Base-by-base conservation (phyloP, 129 eudicot species). In the Dittrichia graveolens region DNA sequence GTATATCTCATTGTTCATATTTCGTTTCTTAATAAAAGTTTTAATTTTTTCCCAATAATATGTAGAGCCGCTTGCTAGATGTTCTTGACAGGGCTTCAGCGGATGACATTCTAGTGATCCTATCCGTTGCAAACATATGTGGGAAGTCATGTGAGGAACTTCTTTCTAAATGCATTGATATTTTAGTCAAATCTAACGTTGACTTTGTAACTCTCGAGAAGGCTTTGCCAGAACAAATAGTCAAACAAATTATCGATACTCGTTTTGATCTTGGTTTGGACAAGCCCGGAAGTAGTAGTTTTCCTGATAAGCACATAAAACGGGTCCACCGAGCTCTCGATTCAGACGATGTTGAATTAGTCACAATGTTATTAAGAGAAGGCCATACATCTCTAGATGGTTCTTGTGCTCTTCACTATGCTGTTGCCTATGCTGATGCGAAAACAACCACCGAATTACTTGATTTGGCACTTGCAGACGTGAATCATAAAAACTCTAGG, bases 311-410 rank as follows among this genome's bases (percentile, higher is more conserved):
- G 75, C 99, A 95, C 72, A 91, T 95, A 63, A 95, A 86, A 79
- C 86, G 99, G 43, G 88, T 95, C 63, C 99, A 90, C 84, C 70
- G 99, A 61, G 96, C 99, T 54, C 83, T 95, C 10, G 99, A 95
- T 65, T 95, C 97, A 6, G 97, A 95, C 52, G 99, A 95, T 66
- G 99, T 90, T 52, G 99, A 95, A 61, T 81, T 90, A 71, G 91
- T 95, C 19, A 84, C 91, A 38, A 90, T 90, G 99, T 73, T 95
- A 13, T 73, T 95, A 8, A 86, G 85, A 80, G 99, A 95, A 80
- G 96, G 90, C 9, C 93, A 81, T 76, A 90, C 97, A 5, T 77
- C 84, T 15, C 77, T 94, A 13, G 99, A 95, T 50, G 93, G 88
- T 77, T 93, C 99, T 10, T 88, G 83, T 64, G 99, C 97, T 4